phyloP scores from a whole-genome alignment of 371 early-diverging fungal species.

The Mucor sp. region DNA sequence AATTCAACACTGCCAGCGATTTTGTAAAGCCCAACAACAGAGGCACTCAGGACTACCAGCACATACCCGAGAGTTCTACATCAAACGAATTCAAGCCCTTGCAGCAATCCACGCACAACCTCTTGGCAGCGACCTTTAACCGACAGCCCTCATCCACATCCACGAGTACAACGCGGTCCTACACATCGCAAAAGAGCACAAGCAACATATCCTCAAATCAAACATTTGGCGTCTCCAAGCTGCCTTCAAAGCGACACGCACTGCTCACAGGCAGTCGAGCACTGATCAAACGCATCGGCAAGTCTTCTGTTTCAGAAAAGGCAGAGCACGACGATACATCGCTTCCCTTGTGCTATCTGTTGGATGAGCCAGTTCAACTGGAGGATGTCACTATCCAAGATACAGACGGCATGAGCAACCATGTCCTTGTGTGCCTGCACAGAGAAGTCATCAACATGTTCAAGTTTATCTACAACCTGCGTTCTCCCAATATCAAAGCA shows the following conservation, averaged over 20 bases:
- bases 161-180: background rate
- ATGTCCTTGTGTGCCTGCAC: constrained; percentile 51
- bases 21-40: background rate
- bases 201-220: background rate
- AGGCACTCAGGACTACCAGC: background rate
- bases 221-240: constrained; percentile 1
- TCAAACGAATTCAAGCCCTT: background rate
- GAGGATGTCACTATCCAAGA: constrained; percentile 35
- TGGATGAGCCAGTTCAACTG: constrained; percentile 38
- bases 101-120: background rate
- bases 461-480: constrained; percentile 49
- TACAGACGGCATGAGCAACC: constrained; percentile 35
- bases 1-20: background rate
- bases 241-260: constrained; percentile 15
- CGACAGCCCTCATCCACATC: constrained; percentile 2
- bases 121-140: background rate
- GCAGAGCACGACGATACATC: constrained; percentile 28
- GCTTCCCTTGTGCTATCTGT: constrained; percentile 52
- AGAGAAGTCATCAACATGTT: constrained; percentile 46
- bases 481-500: constrained; percentile 40
- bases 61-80: background rate
- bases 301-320: constrained; percentile 15
- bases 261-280: constrained; percentile 26
- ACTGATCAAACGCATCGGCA: constrained; percentile 18
- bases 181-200: constrained; percentile 4